These are phyloP conservation scores for Cadophora sp. DNA, from an alignment of 2,329 filamentous ascomycete species.

Conservation along the genomic window DNA sequence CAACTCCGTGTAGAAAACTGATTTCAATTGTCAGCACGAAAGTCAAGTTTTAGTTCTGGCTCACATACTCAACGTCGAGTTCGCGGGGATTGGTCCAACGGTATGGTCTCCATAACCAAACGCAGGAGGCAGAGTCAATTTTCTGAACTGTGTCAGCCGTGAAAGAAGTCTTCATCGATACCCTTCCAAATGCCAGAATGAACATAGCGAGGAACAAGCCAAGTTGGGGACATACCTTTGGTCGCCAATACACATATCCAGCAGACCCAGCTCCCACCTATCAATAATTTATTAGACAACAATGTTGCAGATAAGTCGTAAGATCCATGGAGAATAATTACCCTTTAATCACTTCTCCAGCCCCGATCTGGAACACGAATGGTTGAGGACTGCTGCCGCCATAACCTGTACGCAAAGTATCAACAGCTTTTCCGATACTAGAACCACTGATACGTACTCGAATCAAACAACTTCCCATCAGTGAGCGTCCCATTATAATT, in stretches of 20 bases:
- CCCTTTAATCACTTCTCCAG: slow-evolving; percentile 20
- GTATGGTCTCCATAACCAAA: slow-evolving; percentile 19
- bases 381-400: slow-evolving; percentile 7
- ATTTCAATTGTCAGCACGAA: neutral
- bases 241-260: slow-evolving; percentile 23
- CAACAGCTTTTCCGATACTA: neutral
- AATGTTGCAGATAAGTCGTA: neutral
- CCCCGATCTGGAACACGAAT: slow-evolving; percentile 18
- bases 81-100: slow-evolving; percentile 24
- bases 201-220: too few relatives aligned
- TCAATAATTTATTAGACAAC: neutral
- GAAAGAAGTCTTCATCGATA: neutral
- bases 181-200: neutral
- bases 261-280: slow-evolving; percentile 17
- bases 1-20: slow-evolving; percentile 19
- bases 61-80: slow-evolving; percentile 21
- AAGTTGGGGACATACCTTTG: slow-evolving; percentile 12
- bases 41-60: too few relatives aligned
- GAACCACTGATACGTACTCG: neutral
- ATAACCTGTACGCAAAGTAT: slow-evolving; percentile 2
- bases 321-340: neutral
- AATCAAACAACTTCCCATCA: slow-evolving; percentile 21
- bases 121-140: slow-evolving; percentile 17
- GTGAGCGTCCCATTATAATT: slow-evolving; percentile 24
- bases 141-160: neutral